phyloP scores from a whole-genome alignment of 176 grass and related monocot genomes.

The Musa itinerans region DNA sequence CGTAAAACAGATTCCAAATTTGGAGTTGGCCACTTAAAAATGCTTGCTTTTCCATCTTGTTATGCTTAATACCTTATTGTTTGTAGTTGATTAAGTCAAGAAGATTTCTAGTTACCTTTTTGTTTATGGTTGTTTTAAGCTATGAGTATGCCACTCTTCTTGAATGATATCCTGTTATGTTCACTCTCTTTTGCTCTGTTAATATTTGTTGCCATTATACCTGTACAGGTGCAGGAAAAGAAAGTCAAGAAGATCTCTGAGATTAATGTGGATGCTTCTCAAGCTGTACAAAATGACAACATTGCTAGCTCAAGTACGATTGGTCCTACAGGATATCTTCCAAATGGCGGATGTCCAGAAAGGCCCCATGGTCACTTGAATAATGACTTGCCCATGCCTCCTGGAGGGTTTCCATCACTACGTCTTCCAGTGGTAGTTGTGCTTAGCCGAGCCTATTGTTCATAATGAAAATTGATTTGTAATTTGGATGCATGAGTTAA shows the following conservation, averaged over 20 bases:
- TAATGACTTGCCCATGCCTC: constrained; percentile 22
- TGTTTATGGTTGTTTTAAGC: too few species aligned
- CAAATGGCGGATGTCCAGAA: constrained; percentile 42
- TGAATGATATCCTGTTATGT: neutral
- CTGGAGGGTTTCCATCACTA: constrained; percentile 41
- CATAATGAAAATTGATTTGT: neutral
- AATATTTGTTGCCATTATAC: constrained; percentile 8
- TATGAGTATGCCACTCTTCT: neutral
- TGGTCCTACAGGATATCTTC: constrained; percentile 22
- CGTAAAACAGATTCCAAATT: neutral
- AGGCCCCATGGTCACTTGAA: neutral
- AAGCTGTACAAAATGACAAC: constrained; percentile 45
- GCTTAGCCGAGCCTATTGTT: constrained; percentile 27
- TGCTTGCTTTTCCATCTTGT: too few species aligned
- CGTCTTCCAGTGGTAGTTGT: constrained; percentile 91
- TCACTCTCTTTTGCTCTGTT: constrained; percentile 9
- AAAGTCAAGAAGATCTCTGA: constrained; percentile 83
- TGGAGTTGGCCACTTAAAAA: too few species aligned
- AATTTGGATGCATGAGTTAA: neutral
- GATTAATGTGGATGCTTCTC: constrained; percentile 65
- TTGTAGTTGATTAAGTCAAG: too few species aligned
- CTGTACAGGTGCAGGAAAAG: constrained; percentile 90
- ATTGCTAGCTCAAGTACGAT: constrained; percentile 27
- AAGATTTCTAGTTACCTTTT: too few species aligned
- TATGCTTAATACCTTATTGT: too few species aligned